Conservation (phyloP, 2,329 filamentous ascomycete genomes). For the Penicillium sp. region DNA sequence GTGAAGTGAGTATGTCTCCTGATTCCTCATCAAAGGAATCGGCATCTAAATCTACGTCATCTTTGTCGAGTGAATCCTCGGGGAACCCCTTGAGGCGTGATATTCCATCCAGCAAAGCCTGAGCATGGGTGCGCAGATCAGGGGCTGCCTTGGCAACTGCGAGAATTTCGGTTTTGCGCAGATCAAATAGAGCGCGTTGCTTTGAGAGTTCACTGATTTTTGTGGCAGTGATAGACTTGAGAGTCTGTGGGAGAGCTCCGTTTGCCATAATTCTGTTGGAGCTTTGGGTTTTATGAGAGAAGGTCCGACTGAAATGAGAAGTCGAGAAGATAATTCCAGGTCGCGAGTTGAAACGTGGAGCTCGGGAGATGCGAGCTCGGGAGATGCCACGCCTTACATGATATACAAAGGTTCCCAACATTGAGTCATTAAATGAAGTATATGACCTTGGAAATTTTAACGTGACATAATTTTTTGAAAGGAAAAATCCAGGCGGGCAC, state of each 20-base stretch:
- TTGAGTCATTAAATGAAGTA: not conserved
- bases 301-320: not conserved
- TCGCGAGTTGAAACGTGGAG: not conserved
- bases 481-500: not conserved
- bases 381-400: too few relatives aligned
- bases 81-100: conserved; percentile 39
- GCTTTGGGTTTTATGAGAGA: not conserved
- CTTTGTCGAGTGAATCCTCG: conserved; percentile 35
- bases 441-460: too few relatives aligned
- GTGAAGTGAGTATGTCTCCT: conserved; percentile 29
- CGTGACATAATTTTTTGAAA: too few relatives aligned
- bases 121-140: conserved; percentile 33
- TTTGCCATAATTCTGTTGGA: conserved; percentile 26
- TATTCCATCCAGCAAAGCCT: conserved; percentile 37
- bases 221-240: conserved; percentile 54
- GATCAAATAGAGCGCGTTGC: conserved; percentile 51
- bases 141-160: conserved; percentile 29
- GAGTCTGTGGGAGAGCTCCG: conserved; percentile 50
- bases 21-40: conserved; percentile 6
- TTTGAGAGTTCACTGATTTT: conserved; percentile 58
- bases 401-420: not conserved
- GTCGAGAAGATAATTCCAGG: not conserved
- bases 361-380: not conserved
- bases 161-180: conserved; percentile 45
- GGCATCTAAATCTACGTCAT: conserved; percentile 29